Base-by-base conservation (phyloP, 1,284 basidiomycete species). In the Trametes pubescens region DNA sequence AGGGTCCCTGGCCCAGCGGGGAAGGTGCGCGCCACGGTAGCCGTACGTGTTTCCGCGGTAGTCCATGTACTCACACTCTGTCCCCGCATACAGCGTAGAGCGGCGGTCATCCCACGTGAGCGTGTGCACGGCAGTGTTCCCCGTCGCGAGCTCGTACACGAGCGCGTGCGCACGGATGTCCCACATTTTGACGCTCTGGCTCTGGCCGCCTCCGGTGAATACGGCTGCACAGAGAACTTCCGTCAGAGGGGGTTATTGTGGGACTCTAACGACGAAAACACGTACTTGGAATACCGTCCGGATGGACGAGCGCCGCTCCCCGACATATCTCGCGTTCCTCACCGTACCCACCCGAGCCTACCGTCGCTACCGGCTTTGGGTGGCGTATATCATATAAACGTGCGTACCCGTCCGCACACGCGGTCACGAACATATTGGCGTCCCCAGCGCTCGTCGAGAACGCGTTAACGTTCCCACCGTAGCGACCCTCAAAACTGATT, bases 71-170 rank as follows among this genome's bases (percentile, higher is more conserved):
- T 53, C 51, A 69, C 79, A 80, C 56, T 75, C 68, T 14, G 80
- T 80, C 2, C 73, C 69, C 0, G 78, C 80, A 57, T 76, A 81
- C 6, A 82, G 71, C 4, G 73, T 69, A 14, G 73, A 69, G 24
- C 65, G 71, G 5, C 57, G 43, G 9, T 65, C 62, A 64, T 81
- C 77, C 80, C 80, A 82, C 1, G 71, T 73, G 60, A 82, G 65
- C n/a, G 69, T 65, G 5, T 35, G 40, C 0, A 82, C 80, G 3
- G 59, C 52, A 60, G 78, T 81, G 67, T 82, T 82, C 24, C 81
- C 81, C 3, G 80, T 81, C 8, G 76, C 70, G 26, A 82, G 74
- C 58, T 81, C 80, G 71, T 80, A 82, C 9, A 80, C 69, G 6
- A 71, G 54, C 9, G 69, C 67, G 8, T 69, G 72, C 0, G 76